Conservation (phyloP, 2,329 filamentous ascomycete genomes). For the Camillea tinctor region DNA sequence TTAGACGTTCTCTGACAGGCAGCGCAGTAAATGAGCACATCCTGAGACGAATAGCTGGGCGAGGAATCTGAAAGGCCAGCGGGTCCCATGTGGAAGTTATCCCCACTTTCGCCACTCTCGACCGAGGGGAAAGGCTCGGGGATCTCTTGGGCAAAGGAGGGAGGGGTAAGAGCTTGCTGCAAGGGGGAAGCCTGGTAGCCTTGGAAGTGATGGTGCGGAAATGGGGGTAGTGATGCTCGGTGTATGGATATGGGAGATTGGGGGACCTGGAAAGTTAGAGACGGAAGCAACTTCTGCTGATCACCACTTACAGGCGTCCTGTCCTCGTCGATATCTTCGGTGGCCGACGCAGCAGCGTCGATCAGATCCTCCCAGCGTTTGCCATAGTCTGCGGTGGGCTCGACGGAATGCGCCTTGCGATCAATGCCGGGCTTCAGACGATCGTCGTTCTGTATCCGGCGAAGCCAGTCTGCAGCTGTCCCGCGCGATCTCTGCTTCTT, state of each 20-base stretch:
- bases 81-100: slow-evolving; percentile 68
- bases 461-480: slow-evolving; percentile 67
- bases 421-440: slow-evolving; percentile 68
- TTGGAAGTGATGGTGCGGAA: slow-evolving; percentile 60
- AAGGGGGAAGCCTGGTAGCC: slow-evolving; percentile 87
- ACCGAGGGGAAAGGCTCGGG: slow-evolving; percentile 86
- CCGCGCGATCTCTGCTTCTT: slow-evolving; percentile 73
- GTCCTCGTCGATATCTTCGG: slow-evolving; percentile 87
- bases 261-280: slow-evolving; percentile 55
- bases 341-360: slow-evolving; percentile 87
- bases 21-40: slow-evolving; percentile 88
- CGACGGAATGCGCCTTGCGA: slow-evolving; percentile 81
- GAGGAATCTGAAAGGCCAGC: slow-evolving; percentile 69
- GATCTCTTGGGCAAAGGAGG: slow-evolving; percentile 64
- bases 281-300: slow-evolving; percentile 38
- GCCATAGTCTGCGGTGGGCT: slow-evolving; percentile 77
- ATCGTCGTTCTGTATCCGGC: slow-evolving; percentile 58
- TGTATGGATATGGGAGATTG: slow-evolving; percentile 65
- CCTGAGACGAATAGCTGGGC: slow-evolving; percentile 68
- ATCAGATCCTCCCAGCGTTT: slow-evolving; percentile 97
- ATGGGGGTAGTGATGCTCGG: slow-evolving; percentile 60
- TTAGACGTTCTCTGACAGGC: slow-evolving; percentile 76
- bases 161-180: slow-evolving; percentile 86
- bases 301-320: slow-evolving; percentile 73
- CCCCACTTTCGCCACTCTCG: slow-evolving; percentile 72